Percentiles rank a stretch among this genome's conserved stretches.
These are phyloP conservation scores for Blastocladiella emersonii DNA, from an alignment of 371 early-diverging fungal genomes.

Conservation along the genomic window DNA sequence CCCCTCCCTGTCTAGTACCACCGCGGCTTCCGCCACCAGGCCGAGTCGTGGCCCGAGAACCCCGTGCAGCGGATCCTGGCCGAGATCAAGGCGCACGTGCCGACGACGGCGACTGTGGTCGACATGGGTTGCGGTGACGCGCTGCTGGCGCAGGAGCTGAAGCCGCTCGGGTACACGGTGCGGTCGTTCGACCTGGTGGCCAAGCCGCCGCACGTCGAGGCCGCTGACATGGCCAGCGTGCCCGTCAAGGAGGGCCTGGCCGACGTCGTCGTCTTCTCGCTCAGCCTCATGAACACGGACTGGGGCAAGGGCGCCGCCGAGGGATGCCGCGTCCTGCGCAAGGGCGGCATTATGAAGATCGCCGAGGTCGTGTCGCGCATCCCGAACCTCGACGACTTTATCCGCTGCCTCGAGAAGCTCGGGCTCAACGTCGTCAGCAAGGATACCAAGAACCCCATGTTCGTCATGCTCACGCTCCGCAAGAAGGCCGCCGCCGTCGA, in stretches of 20 bases:
- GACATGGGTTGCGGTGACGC: conserved; percentile 99
- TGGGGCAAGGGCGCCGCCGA: conserved; percentile 15
- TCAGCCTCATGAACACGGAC: conserved; percentile 96
- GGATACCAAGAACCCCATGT: conserved; percentile 70
- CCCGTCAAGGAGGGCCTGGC: conserved; percentile 57
- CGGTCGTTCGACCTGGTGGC: conserved; percentile 91
- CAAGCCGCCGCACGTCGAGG: conserved; percentile 65
- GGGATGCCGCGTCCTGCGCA: conserved; percentile 59
- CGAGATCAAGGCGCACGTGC: conserved; percentile 38
- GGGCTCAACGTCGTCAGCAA: conserved; percentile 61
- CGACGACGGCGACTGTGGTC: conserved; percentile 49
- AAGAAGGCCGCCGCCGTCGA: conserved; percentile 18
- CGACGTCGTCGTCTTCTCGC: conserved; percentile 87
- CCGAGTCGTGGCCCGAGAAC: conserved; percentile 90
- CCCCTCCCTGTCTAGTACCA: conserved; percentile 67
- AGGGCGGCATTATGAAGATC: conserved; percentile 83
- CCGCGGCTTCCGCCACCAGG: conserved; percentile 88
- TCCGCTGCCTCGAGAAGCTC: conserved; percentile 41
- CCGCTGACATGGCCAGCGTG: conserved; percentile 84
- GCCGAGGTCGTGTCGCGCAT: conserved; percentile 89
- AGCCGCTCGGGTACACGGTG: conserved; percentile 41
- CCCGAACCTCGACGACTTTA: conserved; percentile 60
- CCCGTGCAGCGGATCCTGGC: conserved; percentile 82
- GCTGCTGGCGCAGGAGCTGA: conserved; percentile 61
- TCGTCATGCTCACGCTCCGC: conserved; percentile 50